These are phyloP conservation scores for Kodamaea leandrae DNA, from an alignment of 805 yeast species.

Conservation along the genomic window DNA sequence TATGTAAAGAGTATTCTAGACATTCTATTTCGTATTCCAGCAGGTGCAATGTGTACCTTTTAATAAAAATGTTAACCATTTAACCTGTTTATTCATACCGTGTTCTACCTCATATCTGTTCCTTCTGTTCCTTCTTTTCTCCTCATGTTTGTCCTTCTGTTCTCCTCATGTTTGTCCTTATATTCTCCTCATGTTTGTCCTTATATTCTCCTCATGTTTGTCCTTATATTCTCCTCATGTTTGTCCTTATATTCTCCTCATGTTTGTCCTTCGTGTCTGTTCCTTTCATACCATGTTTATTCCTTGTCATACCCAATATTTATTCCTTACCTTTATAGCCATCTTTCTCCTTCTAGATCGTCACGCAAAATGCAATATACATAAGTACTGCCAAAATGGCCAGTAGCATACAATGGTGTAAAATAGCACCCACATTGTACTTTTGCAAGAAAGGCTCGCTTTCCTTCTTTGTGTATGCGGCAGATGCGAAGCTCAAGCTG, in stretches of 20 bases:
- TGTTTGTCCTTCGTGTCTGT: background rate
- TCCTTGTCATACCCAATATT: background rate
- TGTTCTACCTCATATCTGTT: background rate
- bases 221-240: background rate
- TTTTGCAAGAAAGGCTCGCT: conserved; percentile 28
- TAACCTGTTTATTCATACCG: too few relatives aligned
- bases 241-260: background rate
- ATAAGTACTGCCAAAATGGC: conserved; percentile 19
- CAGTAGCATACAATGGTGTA: conserved; percentile 13
- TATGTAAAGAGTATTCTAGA: too few relatives aligned
- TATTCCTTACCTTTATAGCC: background rate
- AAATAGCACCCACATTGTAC: conserved; percentile 18
- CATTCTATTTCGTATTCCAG: background rate
- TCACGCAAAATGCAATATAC: conserved; percentile 22
- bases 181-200: background rate
- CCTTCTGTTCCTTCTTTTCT: background rate
- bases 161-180: background rate
- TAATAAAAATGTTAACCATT: too few relatives aligned
- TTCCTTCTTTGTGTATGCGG: conserved; percentile 24
- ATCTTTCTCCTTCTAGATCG: conserved; percentile 13
- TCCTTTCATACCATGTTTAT: too few relatives aligned
- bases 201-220: too few relatives aligned
- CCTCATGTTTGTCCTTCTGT: background rate
- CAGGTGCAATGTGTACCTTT: too few relatives aligned
- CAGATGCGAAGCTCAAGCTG: conserved; percentile 12